These are phyloP conservation scores for Paragyromitra xinjiangensis DNA, from an alignment of 495 filamentous ascomycete species.

Conservation along the genomic window DNA sequence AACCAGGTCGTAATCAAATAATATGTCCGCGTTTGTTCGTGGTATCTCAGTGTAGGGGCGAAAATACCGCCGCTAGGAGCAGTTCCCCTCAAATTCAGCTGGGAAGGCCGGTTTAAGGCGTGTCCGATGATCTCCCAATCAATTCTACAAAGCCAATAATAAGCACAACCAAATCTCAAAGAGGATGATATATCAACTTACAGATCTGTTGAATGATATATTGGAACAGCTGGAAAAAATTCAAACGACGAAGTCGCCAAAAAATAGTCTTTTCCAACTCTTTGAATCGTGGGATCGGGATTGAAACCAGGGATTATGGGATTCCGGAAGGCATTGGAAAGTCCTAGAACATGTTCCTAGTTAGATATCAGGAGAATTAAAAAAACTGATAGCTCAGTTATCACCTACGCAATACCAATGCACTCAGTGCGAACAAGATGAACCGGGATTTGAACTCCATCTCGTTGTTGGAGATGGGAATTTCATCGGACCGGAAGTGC, in stretches of 20 bases:
- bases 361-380: neutral
- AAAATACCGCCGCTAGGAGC: conserved; percentile 64
- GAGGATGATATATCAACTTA: conserved; percentile 12
- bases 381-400: conserved; percentile 1
- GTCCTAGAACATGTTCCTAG: conserved; percentile 4
- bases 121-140: conserved; percentile 64
- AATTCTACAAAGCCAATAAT: conserved; percentile 44
- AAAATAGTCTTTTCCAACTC: conserved; percentile 61
- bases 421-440: conserved; percentile 7
- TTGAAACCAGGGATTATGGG: conserved; percentile 62
- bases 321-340: conserved; percentile 53
- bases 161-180: neutral
- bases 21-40: conserved; percentile 56
- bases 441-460: conserved; percentile 32
- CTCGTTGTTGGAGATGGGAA: neutral
- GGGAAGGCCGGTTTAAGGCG: conserved; percentile 67
- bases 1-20: conserved; percentile 62
- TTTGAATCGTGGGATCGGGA: conserved; percentile 61
- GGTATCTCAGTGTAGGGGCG: conserved; percentile 62
- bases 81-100: conserved; percentile 69
- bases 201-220: conserved; percentile 63
- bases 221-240: conserved; percentile 62
- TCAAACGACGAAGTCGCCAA: conserved; percentile 64
- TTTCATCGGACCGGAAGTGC: neutral
- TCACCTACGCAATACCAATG: conserved; percentile 35